phyloP scores from a whole-genome alignment of 495 filamentous ascomycete species.

The Podospora tetraspora region DNA sequence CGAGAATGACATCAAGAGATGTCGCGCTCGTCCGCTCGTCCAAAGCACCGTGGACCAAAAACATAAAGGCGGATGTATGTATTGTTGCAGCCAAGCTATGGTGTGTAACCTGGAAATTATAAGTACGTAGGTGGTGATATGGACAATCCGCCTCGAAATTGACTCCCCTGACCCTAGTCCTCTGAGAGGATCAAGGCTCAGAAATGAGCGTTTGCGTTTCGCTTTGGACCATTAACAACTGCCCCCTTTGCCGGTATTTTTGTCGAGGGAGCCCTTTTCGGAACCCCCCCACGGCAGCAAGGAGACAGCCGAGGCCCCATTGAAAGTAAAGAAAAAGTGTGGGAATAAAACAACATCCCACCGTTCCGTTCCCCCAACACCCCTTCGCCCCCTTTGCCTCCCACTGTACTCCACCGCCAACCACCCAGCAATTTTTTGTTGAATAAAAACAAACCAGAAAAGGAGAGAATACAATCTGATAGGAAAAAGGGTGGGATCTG shows the following conservation, averaged over 20 bases:
- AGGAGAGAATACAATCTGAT: constrained; percentile 29
- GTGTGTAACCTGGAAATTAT: neutral
- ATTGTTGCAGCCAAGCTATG: neutral
- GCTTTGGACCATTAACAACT: neutral
- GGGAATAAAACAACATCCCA: constrained; percentile 40
- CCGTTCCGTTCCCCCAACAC: constrained; percentile 29
- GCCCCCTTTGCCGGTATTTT: neutral
- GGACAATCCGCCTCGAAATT: neutral
- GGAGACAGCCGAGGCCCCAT: constrained; percentile 7
- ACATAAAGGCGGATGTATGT: neutral
- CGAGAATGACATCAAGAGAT: neutral
- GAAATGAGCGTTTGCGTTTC: neutral
- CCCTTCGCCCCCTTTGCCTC: constrained; percentile 27
- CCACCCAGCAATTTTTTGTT: constrained; percentile 34
- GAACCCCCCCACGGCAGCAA: neutral
- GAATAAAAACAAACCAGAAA: constrained; percentile 27
- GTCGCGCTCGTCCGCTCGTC: neutral
- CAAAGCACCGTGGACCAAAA: neutral
- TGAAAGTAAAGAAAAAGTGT: constrained; percentile 30
- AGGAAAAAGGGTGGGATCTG: constrained; percentile 30
- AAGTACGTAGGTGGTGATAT: neutral
- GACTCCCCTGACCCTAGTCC: neutral
- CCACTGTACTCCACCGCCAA: constrained; percentile 26
- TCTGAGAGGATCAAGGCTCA: neutral
- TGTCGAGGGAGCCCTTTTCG: neutral